A percentile compares a stretch with the other conserved stretches of the same genome.
These are phyloP conservation scores for Epichloe glyceriae DNA, from an alignment of 2,329 filamentous ascomycete genomes.

Conservation along the genomic window DNA sequence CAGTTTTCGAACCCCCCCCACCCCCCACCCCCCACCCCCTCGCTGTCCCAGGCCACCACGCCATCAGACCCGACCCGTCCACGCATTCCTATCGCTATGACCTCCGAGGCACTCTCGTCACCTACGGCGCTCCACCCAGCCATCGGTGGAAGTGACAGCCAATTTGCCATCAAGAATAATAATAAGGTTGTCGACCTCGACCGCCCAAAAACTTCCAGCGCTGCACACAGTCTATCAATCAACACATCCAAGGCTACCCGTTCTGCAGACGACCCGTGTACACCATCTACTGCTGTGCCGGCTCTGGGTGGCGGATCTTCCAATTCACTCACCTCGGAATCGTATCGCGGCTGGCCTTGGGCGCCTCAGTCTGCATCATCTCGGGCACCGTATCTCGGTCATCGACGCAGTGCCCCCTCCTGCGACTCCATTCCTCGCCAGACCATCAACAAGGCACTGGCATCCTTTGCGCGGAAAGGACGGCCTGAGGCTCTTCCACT, in stretches of 20 bases:
- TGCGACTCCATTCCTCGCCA: constrained; percentile 58
- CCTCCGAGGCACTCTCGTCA: constrained; percentile 25
- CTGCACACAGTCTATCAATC: constrained; percentile 10
- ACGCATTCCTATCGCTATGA: constrained; percentile 12
- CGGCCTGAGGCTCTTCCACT: constrained; percentile 52
- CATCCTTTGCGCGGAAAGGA: constrained; percentile 48
- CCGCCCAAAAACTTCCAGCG: constrained; percentile 10
- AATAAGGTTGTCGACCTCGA: constrained; percentile 8
- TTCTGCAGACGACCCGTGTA: constrained; percentile 9
- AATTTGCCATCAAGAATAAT: constrained; percentile 2
- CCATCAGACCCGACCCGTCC: background rate
- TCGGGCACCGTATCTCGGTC: constrained; percentile 11
- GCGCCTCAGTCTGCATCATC: background rate
- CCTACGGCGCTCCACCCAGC: constrained; percentile 38
- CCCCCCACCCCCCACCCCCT: background rate
- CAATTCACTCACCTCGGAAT: constrained; percentile 1
- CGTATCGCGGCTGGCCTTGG: constrained; percentile 1
- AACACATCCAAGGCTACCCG: constrained; percentile 11
- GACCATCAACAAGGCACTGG: constrained; percentile 71
- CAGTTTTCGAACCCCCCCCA: constrained; percentile 1
- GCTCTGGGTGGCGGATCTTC: constrained; percentile 14
- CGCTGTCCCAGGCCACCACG: background rate
- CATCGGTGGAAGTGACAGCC: constrained; percentile 23
- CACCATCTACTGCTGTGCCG: constrained; percentile 13
- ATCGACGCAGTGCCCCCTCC: constrained; percentile 39